These are phyloP conservation scores for Eimeria zaria DNA, from an alignment of 169 alveolate genomes.

Conservation along the genomic window DNA sequence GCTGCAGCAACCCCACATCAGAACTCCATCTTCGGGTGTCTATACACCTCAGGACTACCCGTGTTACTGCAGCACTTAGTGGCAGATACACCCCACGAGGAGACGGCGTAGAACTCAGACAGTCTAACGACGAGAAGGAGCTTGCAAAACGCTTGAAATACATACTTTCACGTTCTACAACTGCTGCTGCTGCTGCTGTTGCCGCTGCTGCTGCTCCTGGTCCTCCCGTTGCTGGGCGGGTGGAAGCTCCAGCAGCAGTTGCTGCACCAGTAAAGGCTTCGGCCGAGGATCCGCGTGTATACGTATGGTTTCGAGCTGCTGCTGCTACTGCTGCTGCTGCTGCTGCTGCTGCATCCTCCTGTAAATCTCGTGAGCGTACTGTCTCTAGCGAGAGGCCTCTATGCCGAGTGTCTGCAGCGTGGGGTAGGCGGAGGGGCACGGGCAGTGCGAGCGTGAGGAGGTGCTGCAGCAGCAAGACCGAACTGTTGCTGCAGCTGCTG, in stretches of 20 bases:
- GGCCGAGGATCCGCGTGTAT: neutral
- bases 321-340: neutral
- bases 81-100: slow-evolving; percentile 35
- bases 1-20: slow-evolving; percentile 21
- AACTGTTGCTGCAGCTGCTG: slow-evolving; percentile 66
- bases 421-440: slow-evolving; percentile 38
- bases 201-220: slow-evolving; percentile 1
- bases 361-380: neutral
- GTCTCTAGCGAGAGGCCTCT: neutral
- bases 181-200: slow-evolving; percentile 45
- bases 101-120: neutral
- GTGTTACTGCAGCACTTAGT: slow-evolving; percentile 77
- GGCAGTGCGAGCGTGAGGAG: slow-evolving; percentile 87
- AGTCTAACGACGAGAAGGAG: neutral
- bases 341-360: neutral
- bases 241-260: neutral
- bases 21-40: slow-evolving; percentile 83
- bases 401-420: neutral
- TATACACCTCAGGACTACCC: slow-evolving; percentile 61
- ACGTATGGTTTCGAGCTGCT: neutral
- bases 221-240: neutral
- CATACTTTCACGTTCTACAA: neutral
- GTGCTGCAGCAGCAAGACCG: slow-evolving; percentile 87
- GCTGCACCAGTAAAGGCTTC: slow-evolving; percentile 73
- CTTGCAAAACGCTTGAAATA: neutral